phyloP scores from a whole-genome alignment of 2,329 filamentous ascomycete species.

The Zasmidium angulare region DNA sequence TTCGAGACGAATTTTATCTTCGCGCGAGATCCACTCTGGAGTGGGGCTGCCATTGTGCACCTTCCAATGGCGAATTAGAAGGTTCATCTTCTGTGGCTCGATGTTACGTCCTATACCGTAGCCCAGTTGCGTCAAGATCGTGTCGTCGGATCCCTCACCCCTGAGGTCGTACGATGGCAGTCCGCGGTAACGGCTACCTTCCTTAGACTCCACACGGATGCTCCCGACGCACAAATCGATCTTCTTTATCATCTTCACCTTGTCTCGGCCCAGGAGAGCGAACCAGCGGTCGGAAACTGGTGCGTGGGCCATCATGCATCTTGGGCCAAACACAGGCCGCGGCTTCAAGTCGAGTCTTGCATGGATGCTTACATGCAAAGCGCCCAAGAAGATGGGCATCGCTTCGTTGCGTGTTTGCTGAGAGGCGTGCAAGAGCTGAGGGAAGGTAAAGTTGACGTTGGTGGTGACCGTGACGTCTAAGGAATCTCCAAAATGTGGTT shows the following conservation, averaged over 20 bases:
- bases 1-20: too few relatives aligned
- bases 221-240: background rate
- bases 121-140: too few relatives aligned
- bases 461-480: background rate
- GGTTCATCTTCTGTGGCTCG: too few relatives aligned
- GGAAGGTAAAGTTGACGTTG: background rate
- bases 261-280: background rate
- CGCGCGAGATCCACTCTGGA: too few relatives aligned
- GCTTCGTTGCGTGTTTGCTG: background rate
- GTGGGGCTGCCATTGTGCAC: too few relatives aligned
- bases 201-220: background rate
- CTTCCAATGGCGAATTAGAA: too few relatives aligned
- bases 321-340: background rate
- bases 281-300: background rate
- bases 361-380: background rate
- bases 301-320: background rate
- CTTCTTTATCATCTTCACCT: background rate
- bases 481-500: background rate
- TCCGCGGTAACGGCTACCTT: too few relatives aligned
- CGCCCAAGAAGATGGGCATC: background rate
- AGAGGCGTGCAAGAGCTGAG: background rate
- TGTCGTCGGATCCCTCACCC: too few relatives aligned
- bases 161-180: too few relatives aligned
- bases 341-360: background rate
- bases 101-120: too few relatives aligned